Evolutionary conservation across 495 filamentous ascomycete species (phyloP), one percentile per base, ranked within the genome.

Genomic region (Rusavskia elegans): DNA sequence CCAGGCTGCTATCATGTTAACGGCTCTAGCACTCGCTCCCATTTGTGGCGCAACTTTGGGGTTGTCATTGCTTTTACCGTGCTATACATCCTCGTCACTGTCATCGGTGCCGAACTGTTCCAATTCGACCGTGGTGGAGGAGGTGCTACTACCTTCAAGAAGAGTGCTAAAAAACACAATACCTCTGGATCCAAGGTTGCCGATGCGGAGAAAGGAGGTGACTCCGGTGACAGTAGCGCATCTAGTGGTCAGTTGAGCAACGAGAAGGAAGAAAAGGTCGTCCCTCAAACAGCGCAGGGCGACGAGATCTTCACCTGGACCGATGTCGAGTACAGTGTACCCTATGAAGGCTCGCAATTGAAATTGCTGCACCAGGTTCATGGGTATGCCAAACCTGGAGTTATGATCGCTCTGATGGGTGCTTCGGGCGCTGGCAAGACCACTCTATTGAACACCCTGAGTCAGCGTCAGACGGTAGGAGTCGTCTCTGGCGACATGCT

Each of bases 371-470:
- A 89, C 59, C 69, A 72, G 10, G 75, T 92, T 48, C 77, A 74
- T 46, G 87, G 87, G 2, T 90, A 80, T 61, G 85, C 80, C 19
- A 89, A 87, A 64, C 87, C 87, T 1, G 87, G 87, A 17, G 66
- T 82, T 17, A 78, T 93, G 74, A 81, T 85, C 41, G 87, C 87
- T 5, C 64, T 90, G 21, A 87, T 93, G 75, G 88, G 88, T 45
- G 86, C 84, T 17, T 86, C 82, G 10, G 88, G 88, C 45, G 88
- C 88, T 19, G 88, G 85, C 32, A 89, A 89, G 66, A 86, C 83
- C 0, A 89, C 84, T 0, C 62, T 89, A 1, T 68, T 89, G 3
- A 84, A 87, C 57, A 84, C 80, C 0, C 63, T 95, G 16, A 80
- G 85, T 4, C 86, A 93, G 56, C 79, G 87, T 11, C 79, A 87